These are phyloP conservation scores for Schwanniomyces occidentalis DNA, from an alignment of 805 yeast genomes.

Conservation along the genomic window DNA sequence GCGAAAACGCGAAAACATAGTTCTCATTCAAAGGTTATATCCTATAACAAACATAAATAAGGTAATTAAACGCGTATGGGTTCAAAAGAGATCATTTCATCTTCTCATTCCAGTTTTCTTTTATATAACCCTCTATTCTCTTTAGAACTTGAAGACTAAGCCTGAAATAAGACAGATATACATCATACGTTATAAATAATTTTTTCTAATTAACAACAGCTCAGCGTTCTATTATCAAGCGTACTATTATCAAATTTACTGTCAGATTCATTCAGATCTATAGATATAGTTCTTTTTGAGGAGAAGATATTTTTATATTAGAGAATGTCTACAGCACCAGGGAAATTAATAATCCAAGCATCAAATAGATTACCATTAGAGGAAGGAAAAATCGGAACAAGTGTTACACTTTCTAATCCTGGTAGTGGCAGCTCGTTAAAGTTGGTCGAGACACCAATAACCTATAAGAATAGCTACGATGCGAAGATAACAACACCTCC, in stretches of 20 bases:
- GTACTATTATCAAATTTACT: no score
- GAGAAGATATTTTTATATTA: no score
- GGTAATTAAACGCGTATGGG: slow-evolving; percentile 3
- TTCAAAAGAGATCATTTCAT: slow-evolving; percentile 3
- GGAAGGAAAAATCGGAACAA: slow-evolving; percentile 13
- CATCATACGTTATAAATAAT: no score
- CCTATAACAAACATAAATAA: slow-evolving; percentile 1
- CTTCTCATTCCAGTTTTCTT: slow-evolving; percentile 1
- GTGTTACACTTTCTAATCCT: slow-evolving; percentile 4
- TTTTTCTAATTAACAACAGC: no score
- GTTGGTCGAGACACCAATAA: slow-evolving; percentile 26
- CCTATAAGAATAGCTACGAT: slow-evolving; percentile 13
- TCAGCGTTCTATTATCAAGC: no score
- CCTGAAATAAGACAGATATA: no score
- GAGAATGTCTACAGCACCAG: slow-evolving; percentile 5
- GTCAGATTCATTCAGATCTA: no score
- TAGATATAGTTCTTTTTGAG: no score
- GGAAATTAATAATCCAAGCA: neutral
- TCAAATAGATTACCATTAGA: slow-evolving; percentile 14
- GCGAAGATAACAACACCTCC: slow-evolving; percentile 41
- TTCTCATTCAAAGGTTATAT: neutral
- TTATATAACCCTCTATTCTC: slow-evolving; percentile 4
- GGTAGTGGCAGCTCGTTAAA: neutral
- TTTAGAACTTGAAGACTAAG: neutral
- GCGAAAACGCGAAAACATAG: slow-evolving; percentile 10